phyloP scores from a whole-genome alignment of 2,329 filamentous ascomycete species.

The Aspergillus texensis region DNA sequence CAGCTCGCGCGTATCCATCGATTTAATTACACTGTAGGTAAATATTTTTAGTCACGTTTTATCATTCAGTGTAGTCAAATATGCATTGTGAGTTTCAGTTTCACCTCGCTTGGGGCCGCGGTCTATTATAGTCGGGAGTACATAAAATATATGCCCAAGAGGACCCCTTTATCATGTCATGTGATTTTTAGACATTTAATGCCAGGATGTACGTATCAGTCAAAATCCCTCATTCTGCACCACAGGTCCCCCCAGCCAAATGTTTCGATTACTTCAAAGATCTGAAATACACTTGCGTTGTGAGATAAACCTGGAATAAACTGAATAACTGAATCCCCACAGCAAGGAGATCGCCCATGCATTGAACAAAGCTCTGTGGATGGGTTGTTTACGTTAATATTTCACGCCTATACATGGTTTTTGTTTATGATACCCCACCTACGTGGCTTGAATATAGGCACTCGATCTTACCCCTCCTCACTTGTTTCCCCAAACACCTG shows the following conservation, averaged over 20 bases:
- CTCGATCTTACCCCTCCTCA: not conserved
- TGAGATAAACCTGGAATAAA: not conserved
- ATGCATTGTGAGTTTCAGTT: not conserved
- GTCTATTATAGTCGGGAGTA: not conserved
- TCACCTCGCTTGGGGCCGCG: not conserved
- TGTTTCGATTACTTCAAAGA: not conserved
- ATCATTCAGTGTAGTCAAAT: no score
- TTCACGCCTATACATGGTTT: not conserved
- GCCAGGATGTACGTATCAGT: not conserved
- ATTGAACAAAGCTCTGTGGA: not conserved
- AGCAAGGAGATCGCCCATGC: not conserved
- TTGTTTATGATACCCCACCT: not conserved
- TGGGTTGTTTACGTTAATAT: not conserved
- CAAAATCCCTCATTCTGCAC: not conserved
- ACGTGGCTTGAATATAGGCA: not conserved
- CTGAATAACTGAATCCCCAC: not conserved
- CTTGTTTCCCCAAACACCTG: not conserved
- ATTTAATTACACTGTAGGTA: no score
- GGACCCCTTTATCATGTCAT: not conserved
- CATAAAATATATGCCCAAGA: no score
- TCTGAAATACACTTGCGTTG: not conserved
- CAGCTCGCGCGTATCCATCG: no score
- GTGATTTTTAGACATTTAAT: not conserved
- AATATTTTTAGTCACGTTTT: no score
- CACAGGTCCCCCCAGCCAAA: not conserved